Evolutionary conservation across 805 yeast species (phyloP), one percentile per base, ranked within the genome.

Genomic region (Metschnikowia vanudenii): DNA sequence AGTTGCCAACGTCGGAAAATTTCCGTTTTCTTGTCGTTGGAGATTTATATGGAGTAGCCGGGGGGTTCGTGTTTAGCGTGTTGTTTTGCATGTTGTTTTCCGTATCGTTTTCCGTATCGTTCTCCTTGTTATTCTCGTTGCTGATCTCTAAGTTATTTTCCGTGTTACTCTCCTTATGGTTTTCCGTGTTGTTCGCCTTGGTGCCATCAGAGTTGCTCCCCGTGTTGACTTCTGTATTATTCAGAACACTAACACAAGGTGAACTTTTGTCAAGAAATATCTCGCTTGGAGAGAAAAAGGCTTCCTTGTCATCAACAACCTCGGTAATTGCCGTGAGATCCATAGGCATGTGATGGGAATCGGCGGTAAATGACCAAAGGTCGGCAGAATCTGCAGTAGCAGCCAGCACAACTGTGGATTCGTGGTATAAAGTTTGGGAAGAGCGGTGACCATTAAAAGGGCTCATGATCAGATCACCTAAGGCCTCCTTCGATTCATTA

Each of bases 241-340:
- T 2, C 37, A 26, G 9, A 18, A 18, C 10, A 41, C 42, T 16
- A 35, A 10, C 5, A 16, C 44, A 31, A 10, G 37, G 24, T 2
- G 47, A 37, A 16, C 41, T 43, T 19, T 16, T 31, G 14, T 44
- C 54, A 18, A 38, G 36, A 28, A 54, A 38, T 11, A 67, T 43
- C 48, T 64, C 68, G 33, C 55, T 59, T 1, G 75, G 74, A 13
- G 75, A 67, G 43, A 70, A 53, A 40, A 66, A 69, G 3, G 56
- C 39, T 12, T 55, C 53, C 30, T 48, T 48, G 3, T 41, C 50
- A 28, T 40, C 49, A 14, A 57, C 54, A 8, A 58, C 62, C 32
- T 65, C 70, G 38, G 57, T 58, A 35, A 64, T 58, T 5, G 68
- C 58, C 2, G 65, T 56, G 32, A 63, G 49, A 33, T 52, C 52